A percentile compares a stretch with the other conserved stretches of the same genome.
Conservation (phyloP, 2,329 filamentous ascomycete genomes). For the Botrytis fabae region DNA sequence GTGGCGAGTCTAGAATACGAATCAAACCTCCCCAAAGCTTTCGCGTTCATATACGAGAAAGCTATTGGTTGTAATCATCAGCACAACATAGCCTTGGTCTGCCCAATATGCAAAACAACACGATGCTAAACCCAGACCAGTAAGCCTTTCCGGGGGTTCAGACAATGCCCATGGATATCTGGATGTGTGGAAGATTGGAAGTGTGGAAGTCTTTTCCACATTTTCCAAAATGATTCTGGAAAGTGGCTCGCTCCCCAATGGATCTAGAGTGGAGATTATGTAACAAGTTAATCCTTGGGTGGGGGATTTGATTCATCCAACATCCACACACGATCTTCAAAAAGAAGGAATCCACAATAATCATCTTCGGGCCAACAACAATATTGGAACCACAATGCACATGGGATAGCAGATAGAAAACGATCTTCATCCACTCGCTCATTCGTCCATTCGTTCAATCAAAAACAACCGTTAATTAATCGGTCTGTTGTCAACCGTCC, state of each 20-base stretch:
- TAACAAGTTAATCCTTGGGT: not conserved
- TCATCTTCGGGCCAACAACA: not conserved
- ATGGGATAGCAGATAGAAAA: not conserved
- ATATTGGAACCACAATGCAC: not conserved
- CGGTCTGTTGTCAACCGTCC: not conserved
- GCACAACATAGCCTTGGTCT: not conserved
- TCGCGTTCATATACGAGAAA: not conserved
- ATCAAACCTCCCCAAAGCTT: not conserved
- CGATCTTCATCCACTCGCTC: not conserved
- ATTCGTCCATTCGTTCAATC: not conserved
- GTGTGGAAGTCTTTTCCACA: not conserved
- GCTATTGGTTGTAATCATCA: not conserved
- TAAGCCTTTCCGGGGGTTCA: not conserved
- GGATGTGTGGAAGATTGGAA: not conserved
- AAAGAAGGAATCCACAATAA: not conserved
- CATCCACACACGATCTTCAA: not conserved
- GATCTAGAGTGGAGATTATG: constrained; percentile 1
- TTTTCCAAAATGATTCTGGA: constrained; percentile 14
- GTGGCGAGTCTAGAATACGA: constrained; percentile 15
- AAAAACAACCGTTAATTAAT: not conserved
- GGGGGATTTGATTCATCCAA: not conserved
- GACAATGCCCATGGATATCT: not conserved
- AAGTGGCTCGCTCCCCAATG: constrained; percentile 13
- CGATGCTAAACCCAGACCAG: not conserved
- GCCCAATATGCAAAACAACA: not conserved